Evolutionary conservation across 768 basidiomycete species (phyloP), one percentile per base, ranked within the genome.

Genomic region (Lactarius trivialis): DNA sequence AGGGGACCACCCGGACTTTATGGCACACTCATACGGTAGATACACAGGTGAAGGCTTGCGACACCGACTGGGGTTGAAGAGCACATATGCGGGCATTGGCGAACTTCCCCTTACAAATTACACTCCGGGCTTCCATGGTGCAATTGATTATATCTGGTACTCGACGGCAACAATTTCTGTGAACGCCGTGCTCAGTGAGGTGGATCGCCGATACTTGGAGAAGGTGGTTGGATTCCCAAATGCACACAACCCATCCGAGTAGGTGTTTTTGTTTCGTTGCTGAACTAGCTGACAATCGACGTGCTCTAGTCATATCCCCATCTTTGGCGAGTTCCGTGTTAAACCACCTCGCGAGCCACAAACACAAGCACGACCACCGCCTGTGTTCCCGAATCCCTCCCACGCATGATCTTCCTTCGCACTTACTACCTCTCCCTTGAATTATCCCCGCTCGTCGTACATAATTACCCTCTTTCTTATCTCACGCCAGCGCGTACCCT

Each of bases 221-320:
- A 92, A 92, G 76, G 85, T 85, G 19, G 96, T 98, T 50, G 97
- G 97, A 39, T 98, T 98, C 81, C 97, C 97, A 32, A 95, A 98
- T 73, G 84, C 86, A 2, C 93, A 98, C 72, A 97, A 94, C 81
- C 93, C 96, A 26, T 95, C 93, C 62, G 95, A 98, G 94, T 98
- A 74, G 71, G 93, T 86, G 17, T 51, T 62, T 60, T 66, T 64
- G 37, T 32, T 21, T 37, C 21, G 65, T 55, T 33, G 60, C 60
- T 70, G 45, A 68, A 58, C 56, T 65, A 64, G 61, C 65, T 65
- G 63, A 55, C 56, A 56, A 48, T 61, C 28, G 51, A 43, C 55
- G n/a, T n/a, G n/a, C 69, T 65, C 37, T 66, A 92, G 90, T 71
- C 90, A 93, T 70, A 74, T 93, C 60, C 85, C 82, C 64, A 78